Base-by-base conservation (phyloP, 208 protist species). In the Acanthamoeba sp. region DNA sequence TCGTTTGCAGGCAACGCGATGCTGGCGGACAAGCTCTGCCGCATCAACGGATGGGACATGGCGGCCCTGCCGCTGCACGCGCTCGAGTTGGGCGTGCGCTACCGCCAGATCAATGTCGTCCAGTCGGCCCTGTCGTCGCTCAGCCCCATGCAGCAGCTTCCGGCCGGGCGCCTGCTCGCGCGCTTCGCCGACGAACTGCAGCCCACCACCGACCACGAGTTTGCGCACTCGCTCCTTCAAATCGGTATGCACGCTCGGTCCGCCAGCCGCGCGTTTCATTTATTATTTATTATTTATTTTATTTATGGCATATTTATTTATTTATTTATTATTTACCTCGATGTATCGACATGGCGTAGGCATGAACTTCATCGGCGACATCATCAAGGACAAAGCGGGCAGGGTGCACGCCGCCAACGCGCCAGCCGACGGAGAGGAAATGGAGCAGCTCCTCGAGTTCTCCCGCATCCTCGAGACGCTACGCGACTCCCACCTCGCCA, bases 371-470 rank as follows among this genome's bases (percentile, higher is more conserved):
- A 29, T 91, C 5, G 32, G 55, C 36, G 36, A 71, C 22, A 91
- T 91, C 36, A 91, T 91, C 59, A 91, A 91, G 32, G 85, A 91
- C 32, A n/a, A 91, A n/a, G 85, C 85, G 36, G 85, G 52, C 0
- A 29, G 42, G 14, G 85, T 71, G 55, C 85, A 91, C 27, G 45
- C n/a, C 24, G 29, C 24, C 78, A 55, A 55, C 5, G 24, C 27
- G 20, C n/a, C 50, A 12, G 78, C 50, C 16, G 27, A 40, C 24
- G 22, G 40, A 52, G 50, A 88, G 29, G 78, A 48, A 4, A 88
- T 88, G 78, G 78, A 88, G 38, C 16, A n/a, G 10, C 36, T 91
- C 7, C 59, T 91, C 24, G 38, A 91, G 36, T 73, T 91, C 38
- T 38, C 85, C 4, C 34, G n/a, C 38, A 91, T 91, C 16, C 57